Evolutionary conservation across 78 protist genomes (phyloP), one percentile per base, ranked within the genome.

Genomic region (Ministeria vibrans): DNA sequence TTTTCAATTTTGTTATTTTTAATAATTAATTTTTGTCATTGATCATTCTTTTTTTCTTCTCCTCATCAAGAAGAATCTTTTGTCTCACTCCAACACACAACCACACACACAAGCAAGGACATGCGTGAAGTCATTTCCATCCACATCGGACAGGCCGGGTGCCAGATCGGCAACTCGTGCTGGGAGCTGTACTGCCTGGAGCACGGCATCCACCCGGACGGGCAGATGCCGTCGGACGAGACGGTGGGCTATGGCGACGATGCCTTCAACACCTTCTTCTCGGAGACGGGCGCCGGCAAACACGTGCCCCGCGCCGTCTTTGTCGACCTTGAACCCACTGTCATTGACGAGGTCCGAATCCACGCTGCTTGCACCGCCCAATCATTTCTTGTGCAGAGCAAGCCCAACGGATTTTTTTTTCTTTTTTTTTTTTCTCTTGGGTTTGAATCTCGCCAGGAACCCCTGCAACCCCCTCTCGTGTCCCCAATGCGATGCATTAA

Each of bases 181-280:
- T 96, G 99, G 99, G 99, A 94, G 83, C 85, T 96, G 6, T 95
- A 82, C 92, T 91, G 97, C 92, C 86, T 93, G 28, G 98, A 97
- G 88, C 98, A 97, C 90, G 98, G 98, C 39, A 95, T 95, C 71
- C 87, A 92, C 82, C 97, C 93, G 9, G 96, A 93, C 68, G 98
- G 99, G 61, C 91, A 78, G 81, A 87, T 94, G 95, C 93, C 96
- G 51, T 86, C 91, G 15, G 95, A 92, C 90, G 77, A 90, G 86
- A 90, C 95, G 81, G 84, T 90, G 77, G 93, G 92, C 30, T 87
- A 64, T 45, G 92, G 87, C 30, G 93, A 91, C 55, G 96, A 92
- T 42, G 87, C 96, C 39, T 90, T 89, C 92, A 79, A 80, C 90
- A 95, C 99, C 66, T 98, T 96, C 90, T 98, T 96, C 90, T 70